Evolutionary conservation across 2,329 filamentous ascomycete genomes (phyloP).

Genomic region (Pseudogymnoascus sp.): DNA sequence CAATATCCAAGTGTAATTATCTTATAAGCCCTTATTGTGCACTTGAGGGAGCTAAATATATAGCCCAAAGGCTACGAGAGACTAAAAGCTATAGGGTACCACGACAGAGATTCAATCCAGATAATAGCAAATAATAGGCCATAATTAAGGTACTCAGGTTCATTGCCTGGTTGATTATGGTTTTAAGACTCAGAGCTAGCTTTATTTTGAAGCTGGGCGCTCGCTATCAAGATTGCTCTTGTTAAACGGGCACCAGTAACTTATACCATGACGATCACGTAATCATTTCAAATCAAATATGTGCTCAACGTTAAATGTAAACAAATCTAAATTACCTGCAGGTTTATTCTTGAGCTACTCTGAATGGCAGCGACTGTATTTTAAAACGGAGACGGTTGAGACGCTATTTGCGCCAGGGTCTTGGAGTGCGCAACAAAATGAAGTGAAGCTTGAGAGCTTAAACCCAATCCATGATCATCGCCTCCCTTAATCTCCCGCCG

Average conservation of each 20-base stretch:
- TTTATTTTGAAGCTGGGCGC: not conserved
- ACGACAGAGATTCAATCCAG: not conserved
- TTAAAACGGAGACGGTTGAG: not conserved
- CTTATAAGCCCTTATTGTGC: not conserved
- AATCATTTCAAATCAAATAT: not conserved
- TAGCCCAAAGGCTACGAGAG: not conserved
- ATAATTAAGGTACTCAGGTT: not conserved
- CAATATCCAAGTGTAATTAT: not conserved
- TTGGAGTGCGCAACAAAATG: not conserved
- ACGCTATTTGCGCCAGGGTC: not conserved
- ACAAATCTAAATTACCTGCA: not conserved
- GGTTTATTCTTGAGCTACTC: not conserved
- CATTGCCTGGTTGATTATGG: not conserved
- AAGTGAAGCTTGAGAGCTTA: conserved; percentile 5
- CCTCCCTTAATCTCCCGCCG: conserved; percentile 3
- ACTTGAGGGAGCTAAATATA: not conserved
- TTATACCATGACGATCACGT: not conserved
- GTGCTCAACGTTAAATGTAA: not conserved
- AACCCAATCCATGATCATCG: conserved; percentile 8
- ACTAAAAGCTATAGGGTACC: not conserved
- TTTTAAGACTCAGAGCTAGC: not conserved
- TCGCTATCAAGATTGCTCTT: not conserved
- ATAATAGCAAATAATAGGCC: not conserved
- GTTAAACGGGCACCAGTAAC: not conserved
- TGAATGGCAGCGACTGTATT: not conserved